Evolutionary conservation across 2,329 filamentous ascomycete genomes (phyloP), one percentile per base, ranked within the genome.

Genomic region (Hysterium pulicare): DNA sequence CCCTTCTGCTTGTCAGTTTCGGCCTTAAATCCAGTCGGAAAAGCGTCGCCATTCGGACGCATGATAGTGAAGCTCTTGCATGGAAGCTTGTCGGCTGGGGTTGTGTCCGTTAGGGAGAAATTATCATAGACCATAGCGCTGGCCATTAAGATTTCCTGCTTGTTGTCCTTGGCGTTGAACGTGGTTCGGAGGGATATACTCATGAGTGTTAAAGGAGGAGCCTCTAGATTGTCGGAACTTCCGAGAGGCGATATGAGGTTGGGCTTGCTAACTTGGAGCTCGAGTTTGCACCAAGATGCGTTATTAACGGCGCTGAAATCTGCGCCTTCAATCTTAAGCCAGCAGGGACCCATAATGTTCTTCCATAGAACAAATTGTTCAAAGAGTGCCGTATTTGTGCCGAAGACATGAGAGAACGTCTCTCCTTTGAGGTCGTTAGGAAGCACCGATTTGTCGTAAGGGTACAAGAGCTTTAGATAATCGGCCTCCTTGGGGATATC

Each of bases 321-420:
- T 22, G 87, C 87, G 52, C 86, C 84, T 51, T 90, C 79, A 42
- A 98, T 93, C 61, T 85, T 90, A 34, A 98, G 78, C 93, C 93
- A 98, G 66, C 93, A 97, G 22, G 93, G 93, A 1, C 93, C 93
- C 91, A 96, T 98, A 55, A 98, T 87, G 61, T 95, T 95, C 71
- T 96, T 97, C 87, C 90, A 96, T 4, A 98, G 77, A 16, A 98
- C 93, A 61, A 98, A 98, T 57, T 98, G 93, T 68, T 98, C 93
- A 56, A 98, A 98, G 0, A 98, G 76, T 1, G 88, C 83, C 0
- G 93, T 98, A 65, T 93, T 95, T 43, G 86, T 86, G 21, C 94
- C 93, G 54, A 98, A 98, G 19, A 95, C 84, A 51, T 88, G 87
- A 1, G 91, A 96, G 62, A 91, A 98, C 0, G 93, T 97, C 64